A percentile compares a stretch with the other conserved stretches of the same genome.
Evolutionary conservation across 306 rosid species (phyloP).

Genomic region (Quercus parvula): DNA sequence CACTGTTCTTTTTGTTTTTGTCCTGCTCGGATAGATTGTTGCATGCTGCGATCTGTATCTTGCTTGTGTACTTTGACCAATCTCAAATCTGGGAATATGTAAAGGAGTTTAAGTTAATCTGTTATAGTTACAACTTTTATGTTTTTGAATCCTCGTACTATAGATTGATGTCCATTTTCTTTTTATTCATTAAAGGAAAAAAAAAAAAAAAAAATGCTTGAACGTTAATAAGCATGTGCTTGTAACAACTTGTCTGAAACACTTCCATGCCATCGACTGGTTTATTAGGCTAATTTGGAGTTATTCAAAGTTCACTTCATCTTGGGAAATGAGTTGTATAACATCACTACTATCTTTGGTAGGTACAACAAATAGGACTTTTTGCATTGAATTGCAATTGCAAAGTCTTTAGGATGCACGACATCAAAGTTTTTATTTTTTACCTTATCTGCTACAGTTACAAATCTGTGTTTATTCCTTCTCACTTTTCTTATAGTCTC

Average conservation of each 20-base stretch:
- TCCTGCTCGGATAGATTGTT: slow-evolving; percentile 25
- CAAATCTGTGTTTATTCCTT: too few species aligned
- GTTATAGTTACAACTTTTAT: background rate
- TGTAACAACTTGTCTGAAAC: background rate
- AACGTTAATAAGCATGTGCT: background rate
- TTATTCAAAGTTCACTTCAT: background rate
- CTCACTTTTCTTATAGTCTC: too few species aligned
- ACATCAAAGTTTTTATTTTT: too few species aligned
- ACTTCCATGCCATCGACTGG: background rate
- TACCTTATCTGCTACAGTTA: too few species aligned
- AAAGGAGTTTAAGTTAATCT: background rate
- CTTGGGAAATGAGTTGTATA: background rate
- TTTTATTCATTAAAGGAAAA: too few species aligned
- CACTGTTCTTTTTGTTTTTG: slow-evolving; percentile 11
- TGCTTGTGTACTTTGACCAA: background rate
- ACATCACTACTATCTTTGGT: too few species aligned
- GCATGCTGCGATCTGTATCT: slow-evolving; percentile 53
- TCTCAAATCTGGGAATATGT: background rate
- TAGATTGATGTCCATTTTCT: too few species aligned
- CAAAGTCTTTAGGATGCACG: too few species aligned
- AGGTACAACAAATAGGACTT: too few species aligned
- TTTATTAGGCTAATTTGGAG: background rate
- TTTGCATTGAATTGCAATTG: too few species aligned
- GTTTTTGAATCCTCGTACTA: background rate
- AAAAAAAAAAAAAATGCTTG: background rate